phyloP scores from a whole-genome alignment of 2,329 filamentous ascomycete genomes.

The Coleophoma eucalyptorum region DNA sequence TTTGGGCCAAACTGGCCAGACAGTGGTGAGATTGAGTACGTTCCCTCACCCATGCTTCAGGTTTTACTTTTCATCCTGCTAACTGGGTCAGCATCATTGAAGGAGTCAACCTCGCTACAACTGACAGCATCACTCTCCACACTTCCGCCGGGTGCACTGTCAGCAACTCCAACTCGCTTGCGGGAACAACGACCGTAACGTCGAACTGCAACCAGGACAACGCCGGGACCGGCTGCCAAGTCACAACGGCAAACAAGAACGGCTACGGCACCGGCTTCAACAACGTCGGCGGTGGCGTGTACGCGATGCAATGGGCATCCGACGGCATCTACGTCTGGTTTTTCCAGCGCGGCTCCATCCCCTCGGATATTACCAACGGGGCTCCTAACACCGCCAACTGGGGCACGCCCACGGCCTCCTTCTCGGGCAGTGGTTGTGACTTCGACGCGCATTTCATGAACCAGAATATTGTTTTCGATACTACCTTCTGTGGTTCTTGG shows the following conservation, averaged over 20 bases:
- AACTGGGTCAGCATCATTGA: slow-evolving; percentile 61
- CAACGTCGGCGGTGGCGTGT: slow-evolving; percentile 60
- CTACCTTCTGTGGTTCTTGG: slow-evolving; percentile 68
- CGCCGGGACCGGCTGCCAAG: slow-evolving; percentile 36
- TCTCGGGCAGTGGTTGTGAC: slow-evolving; percentile 58
- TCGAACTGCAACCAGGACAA: slow-evolving; percentile 41
- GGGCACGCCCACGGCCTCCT: slow-evolving; percentile 66
- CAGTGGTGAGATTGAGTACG: slow-evolving; percentile 51
- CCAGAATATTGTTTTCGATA: slow-evolving; percentile 72
- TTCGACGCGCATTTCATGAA: slow-evolving; percentile 62
- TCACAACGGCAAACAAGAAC: slow-evolving; percentile 31
- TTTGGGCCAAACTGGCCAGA: slow-evolving; percentile 55
- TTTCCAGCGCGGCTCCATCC: slow-evolving; percentile 64
- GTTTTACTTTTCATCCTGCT: background rate
- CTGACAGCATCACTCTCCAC: slow-evolving; percentile 60
- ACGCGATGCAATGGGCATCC: slow-evolving; percentile 67
- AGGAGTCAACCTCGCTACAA: slow-evolving; percentile 58
- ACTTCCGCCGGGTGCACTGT: slow-evolving; percentile 46
- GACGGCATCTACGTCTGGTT: slow-evolving; percentile 71
- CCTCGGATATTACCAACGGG: slow-evolving; percentile 53
- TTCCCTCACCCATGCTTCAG: too few species aligned
- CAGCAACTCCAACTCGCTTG: slow-evolving; percentile 33
- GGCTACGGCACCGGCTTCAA: slow-evolving; percentile 66
- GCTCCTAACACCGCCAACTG: slow-evolving; percentile 61
- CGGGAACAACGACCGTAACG: slow-evolving; percentile 33